Conservation (phyloP, 148 eudicot genomes). For the Nyssa sinensis region DNA sequence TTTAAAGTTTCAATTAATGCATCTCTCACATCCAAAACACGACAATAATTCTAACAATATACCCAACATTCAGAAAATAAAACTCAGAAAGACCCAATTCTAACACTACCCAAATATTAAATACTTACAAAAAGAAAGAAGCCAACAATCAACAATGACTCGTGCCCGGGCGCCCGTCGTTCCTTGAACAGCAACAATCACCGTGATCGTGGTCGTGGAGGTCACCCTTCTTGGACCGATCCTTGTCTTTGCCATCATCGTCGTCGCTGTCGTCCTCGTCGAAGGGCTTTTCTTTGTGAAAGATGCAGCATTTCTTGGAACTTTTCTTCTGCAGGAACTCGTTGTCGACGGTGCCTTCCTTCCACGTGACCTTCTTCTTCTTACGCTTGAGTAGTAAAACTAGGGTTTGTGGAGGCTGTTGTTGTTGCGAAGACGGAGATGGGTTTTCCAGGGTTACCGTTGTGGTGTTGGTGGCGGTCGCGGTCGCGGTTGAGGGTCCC, state of each 20-base stretch:
- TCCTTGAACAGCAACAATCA: conserved; percentile 35
- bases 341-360: conserved; percentile 80
- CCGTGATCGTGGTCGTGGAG: conserved; percentile 23
- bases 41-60: neutral
- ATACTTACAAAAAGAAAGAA: neutral
- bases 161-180: conserved; percentile 10
- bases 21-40: neutral
- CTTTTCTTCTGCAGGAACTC: conserved; percentile 85
- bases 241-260: conserved; percentile 26
- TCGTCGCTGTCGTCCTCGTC: conserved; percentile 83
- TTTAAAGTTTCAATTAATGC: neutral
- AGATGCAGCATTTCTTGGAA: conserved; percentile 91
- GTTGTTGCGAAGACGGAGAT: conserved; percentile 23
- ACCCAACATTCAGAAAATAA: neutral
- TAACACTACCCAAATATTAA: neutral
- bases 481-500: conserved; percentile 4
- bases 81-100: neutral
- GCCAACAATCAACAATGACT: conserved; percentile 9
- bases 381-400: conserved; percentile 62
- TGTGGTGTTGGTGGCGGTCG: conserved; percentile 22
- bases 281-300: conserved; percentile 83
- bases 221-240: conserved; percentile 1
- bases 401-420: conserved; percentile 43
- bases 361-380: conserved; percentile 88
- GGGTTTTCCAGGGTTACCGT: conserved; percentile 31